Base-by-base conservation (phyloP, 129 eudicot genomes). In the Artemisia argyi region DNA sequence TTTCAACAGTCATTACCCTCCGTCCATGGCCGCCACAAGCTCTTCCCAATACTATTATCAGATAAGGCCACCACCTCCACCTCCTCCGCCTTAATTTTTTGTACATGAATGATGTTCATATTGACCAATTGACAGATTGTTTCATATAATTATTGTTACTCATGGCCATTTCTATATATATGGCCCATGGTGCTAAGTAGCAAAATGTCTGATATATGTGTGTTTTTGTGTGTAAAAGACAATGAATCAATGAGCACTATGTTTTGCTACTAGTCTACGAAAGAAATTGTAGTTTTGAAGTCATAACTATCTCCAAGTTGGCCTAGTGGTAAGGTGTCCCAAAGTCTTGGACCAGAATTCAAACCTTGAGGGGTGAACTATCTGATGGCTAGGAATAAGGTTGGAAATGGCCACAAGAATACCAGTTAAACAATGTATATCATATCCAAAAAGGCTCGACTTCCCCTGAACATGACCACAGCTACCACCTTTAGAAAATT, bases 21-120 rank as follows among this genome's bases (percentile, higher is more conserved):
- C 84, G 49, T 11, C 78, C 58, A 56, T 70, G 35, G 47, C 86
- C 30, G 26, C 80, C 26, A 10, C 80, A 2, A 79, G 73, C 61
- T 60, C 75, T 51, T 68, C 89, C 2, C 89, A 84, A 54, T 84
- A 78, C 82, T 86, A 74, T 60, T 83, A 81, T 69, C 88, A 86
- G 69, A 78, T 77, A 53, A 83, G 85, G 82, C 85, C 85, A 62
- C 84, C 46, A 1, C 84, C 77, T 1, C 78, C 79, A 0, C 80
- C 88, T 16, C 84, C 86, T n/a, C 76, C 80, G 5, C 85, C 73
- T 39, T 72, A 62, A 35, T 44, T 35, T n/a, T 19, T 17, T 54
- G 12, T 11, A 17, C 32, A 39, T n/a, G 10, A 42, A 55, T n/a
- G 48, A 16, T 54, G 54, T 65, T 78, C 3, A 73, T 74, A 73